phyloP scores from a whole-genome alignment of 2,329 filamentous ascomycete genomes.

The Colletotrichum plurivorum region DNA sequence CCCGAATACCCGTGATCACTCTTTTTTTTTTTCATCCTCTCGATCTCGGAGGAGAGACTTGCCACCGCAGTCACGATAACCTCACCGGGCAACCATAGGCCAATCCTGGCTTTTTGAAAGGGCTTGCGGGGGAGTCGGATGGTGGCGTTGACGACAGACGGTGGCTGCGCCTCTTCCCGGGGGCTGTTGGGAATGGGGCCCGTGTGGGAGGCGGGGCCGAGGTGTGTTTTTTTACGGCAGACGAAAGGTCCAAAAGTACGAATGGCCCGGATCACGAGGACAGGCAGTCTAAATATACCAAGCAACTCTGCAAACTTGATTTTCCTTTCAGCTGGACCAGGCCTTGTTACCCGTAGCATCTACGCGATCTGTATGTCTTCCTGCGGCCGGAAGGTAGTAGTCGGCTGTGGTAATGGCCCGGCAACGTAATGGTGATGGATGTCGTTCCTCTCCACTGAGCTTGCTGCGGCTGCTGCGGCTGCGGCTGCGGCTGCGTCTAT shows the following conservation, averaged over 20 bases:
- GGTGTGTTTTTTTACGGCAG: not conserved
- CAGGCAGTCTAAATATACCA: slow-evolving; percentile 34
- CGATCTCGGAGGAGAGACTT: not conserved
- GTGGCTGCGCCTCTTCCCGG: slow-evolving; percentile 29
- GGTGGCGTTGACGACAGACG: slow-evolving; percentile 31
- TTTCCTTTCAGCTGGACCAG: not conserved
- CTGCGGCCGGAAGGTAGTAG: not conserved
- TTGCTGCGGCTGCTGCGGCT: not conserved
- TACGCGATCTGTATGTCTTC: slow-evolving; percentile 2
- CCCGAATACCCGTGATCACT: not conserved
- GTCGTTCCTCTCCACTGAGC: not conserved
- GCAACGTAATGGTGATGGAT: not conserved
- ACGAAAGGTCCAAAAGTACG: not conserved
- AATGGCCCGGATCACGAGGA: slow-evolving; percentile 24
- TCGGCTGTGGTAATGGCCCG: too few relatives aligned
- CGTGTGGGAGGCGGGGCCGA: slow-evolving; percentile 15
- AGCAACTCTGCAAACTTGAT: not conserved
- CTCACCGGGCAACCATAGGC: slow-evolving; percentile 5
- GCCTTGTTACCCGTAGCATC: not conserved
- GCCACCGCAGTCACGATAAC: not conserved
- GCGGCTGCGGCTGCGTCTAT: not conserved
- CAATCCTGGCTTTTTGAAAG: slow-evolving; percentile 4
- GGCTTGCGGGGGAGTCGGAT: slow-evolving; percentile 23
- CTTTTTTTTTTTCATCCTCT: not conserved
- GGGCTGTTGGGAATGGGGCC: slow-evolving; percentile 4